Base-by-base conservation (phyloP, 176 grass and related monocot genomes). In the Metroxylon sagu region DNA sequence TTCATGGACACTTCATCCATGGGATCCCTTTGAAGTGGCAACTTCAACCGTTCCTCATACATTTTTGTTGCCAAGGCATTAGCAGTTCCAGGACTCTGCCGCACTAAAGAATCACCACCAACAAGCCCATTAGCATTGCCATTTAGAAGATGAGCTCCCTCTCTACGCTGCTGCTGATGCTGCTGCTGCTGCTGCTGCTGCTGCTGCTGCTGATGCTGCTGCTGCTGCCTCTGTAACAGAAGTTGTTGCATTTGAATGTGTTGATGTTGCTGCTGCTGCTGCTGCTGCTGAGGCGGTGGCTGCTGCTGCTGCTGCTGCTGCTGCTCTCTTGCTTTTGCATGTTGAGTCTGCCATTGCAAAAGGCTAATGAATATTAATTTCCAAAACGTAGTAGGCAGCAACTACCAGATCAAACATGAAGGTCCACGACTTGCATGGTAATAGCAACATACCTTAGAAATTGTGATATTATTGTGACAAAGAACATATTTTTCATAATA, bases 41-140 rank as follows among this genome's bases (percentile, higher is more conserved):
- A 43, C 35, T 43, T 97, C 58, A 97, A 64, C 52, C 78, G 76
- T 64, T 97, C 87, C 68, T 97, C 92, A 6, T 97, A 97, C 92
- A 97, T 91, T 68, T 97, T 97, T 53, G 92, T 74, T 18, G 92
- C 92, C 67, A 97, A 79, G 15, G 89, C 92, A 88, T 91, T 97
- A 50, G 92, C 92, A 56, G 78, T 78, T 61, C 87, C 80, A 74
- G 64, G 69, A 49, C 64, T 85, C 55, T 79, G 82, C 10, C 78
- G 77, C 67, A 89, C 53, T 72, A 85, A 73, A 60, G 86, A 71
- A 82, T 85, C 80, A 35, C 75, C 79, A 66, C 77, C 76, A 72
- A 79, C 64, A 72, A 84, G 66, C 71, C 86, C 91, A 68, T 76
- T 85, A 53, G 80, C 76, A 60, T 72, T 72, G 73, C 92, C 92